Evolutionary conservation across 106 monocot genomes (phyloP), one percentile per base, ranked within the genome.

Genomic region (Platanthera zijinensis): DNA sequence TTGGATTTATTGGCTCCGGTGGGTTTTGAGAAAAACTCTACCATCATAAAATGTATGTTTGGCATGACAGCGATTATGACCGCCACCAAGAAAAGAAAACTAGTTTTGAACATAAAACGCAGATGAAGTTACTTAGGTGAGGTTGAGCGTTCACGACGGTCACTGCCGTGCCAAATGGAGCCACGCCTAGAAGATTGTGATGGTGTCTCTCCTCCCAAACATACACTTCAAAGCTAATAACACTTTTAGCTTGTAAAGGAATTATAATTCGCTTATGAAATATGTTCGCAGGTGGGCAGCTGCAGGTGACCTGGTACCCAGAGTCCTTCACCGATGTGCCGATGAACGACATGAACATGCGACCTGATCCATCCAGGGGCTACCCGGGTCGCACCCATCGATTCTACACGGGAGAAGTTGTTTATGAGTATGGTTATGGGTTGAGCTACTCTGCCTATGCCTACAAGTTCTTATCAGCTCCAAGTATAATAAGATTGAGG

Each of bases 281-380:
- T 73, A 57, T 51, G n/a, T 10, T 1, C 45, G 72, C 89, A 92
- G 92, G 88, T 17, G 89, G 90, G 45, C 76, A 84, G 75, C 74
- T 92, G 51, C 92, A 90, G 5, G 75, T 94, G 68, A 99, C 92
- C 46, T 99, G 97, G 97, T 99, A 99, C 61, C 97, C 94, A 1
- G 94, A 99, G 57, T 86, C 86, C 61, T 94, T 94, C 87, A 89
- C 91, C 4, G 50, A 62, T 2, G 82, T 99, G 54, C 89, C 97
- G 7, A 99, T 99, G 97, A 84, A 73, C 25, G 90, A 94, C 71
- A 99, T 99, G 94, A 82, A 82, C 78, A 99, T 99, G 97, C 83
- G 97, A 49, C 67, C 97, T 8, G 88, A 94, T 66, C 84, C 86
- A 12, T 86, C 94, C 10, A 80, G 86, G 52, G 84, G 74, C 22